Evolutionary conservation across 495 filamentous ascomycete species (phyloP).

Genomic region (Staphylotrichum longicolle): DNA sequence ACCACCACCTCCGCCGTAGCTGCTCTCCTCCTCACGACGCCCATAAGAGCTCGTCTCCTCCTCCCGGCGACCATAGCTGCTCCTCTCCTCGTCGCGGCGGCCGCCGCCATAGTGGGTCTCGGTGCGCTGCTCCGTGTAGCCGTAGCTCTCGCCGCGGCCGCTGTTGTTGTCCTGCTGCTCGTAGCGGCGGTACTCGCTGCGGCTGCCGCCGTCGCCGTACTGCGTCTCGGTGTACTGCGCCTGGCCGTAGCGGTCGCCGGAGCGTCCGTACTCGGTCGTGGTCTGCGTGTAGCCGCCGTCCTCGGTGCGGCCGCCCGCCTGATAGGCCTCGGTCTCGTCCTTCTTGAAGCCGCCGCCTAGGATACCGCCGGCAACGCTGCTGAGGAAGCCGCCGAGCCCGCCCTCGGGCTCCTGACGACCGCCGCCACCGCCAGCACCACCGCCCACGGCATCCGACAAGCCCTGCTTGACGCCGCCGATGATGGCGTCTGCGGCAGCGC

Average conservation of each 20-base stretch:
- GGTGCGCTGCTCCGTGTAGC: slow-evolving; percentile 37
- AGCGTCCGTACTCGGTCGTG: slow-evolving; percentile 46
- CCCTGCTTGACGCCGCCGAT: slow-evolving; percentile 46
- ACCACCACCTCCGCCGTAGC: neutral
- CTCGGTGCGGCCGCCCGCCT: slow-evolving; percentile 34
- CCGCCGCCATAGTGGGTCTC: slow-evolving; percentile 28
- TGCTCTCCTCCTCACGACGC: slow-evolving; percentile 27
- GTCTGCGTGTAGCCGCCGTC: slow-evolving; percentile 46
- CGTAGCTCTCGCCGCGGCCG: slow-evolving; percentile 32
- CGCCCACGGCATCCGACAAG: slow-evolving; percentile 36
- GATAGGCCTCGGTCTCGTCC: slow-evolving; percentile 43
- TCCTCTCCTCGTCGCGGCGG: neutral
- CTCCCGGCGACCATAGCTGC: slow-evolving; percentile 27
- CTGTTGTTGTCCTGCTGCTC: slow-evolving; percentile 35
- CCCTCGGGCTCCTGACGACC: slow-evolving; percentile 30
- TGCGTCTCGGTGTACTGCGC: slow-evolving; percentile 45
- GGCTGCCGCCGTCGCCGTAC: slow-evolving; percentile 43
- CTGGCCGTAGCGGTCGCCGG: slow-evolving; percentile 47
- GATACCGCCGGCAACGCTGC: slow-evolving; percentile 45
- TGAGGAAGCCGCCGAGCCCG: slow-evolving; percentile 44
- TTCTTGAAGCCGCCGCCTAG: slow-evolving; percentile 46
- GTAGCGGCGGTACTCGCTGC: slow-evolving; percentile 46
- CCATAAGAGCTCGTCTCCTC: slow-evolving; percentile 18
- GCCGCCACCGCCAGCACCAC: slow-evolving; percentile 26
- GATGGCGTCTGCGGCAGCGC: slow-evolving; percentile 45